Percentiles rank a stretch among this genome's conserved stretches.
Conservation (phyloP, 2,329 filamentous ascomycete species). For the Aspergillus sp. region DNA sequence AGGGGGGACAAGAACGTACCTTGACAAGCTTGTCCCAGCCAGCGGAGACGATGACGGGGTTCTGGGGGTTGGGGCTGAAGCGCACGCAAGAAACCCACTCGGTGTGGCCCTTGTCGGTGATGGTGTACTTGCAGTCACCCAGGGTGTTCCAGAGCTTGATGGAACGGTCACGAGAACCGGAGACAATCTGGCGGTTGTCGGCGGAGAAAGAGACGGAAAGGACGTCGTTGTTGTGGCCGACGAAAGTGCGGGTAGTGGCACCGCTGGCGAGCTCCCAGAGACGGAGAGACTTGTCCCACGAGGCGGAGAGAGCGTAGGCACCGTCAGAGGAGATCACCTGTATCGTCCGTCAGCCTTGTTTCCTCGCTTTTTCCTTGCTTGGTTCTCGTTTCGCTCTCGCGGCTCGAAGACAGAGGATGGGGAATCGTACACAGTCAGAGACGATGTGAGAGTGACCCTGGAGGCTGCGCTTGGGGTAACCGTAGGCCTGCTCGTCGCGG, state of each 20-base stretch:
- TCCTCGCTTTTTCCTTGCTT: conserved; percentile 1
- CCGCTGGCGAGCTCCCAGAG: conserved; percentile 98
- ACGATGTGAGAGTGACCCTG: conserved; percentile 99
- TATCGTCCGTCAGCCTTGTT: conserved; percentile 9
- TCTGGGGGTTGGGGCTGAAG: conserved; percentile 99
- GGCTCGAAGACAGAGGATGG: not conserved
- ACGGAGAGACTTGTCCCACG: conserved; percentile 99
- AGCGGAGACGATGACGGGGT: conserved; percentile 97
- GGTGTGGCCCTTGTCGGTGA: conserved; percentile 99
- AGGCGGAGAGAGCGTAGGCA: conserved; percentile 96
- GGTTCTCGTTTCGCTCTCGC: conserved; percentile 6
- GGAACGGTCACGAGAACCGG: conserved; percentile 92
- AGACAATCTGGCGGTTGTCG: conserved; percentile 99
- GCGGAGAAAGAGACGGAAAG: conserved; percentile 99
- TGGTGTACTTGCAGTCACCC: conserved; percentile 99
- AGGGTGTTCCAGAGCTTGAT: conserved; percentile 99
- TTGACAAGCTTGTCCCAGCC: conserved; percentile 99
- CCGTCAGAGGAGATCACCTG: conserved; percentile 99
- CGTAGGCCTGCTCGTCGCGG: conserved; percentile 95
- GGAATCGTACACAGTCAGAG: conserved; percentile 90
- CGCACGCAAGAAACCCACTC: conserved; percentile 99
- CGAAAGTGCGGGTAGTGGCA: conserved; percentile 94
- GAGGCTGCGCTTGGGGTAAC: conserved; percentile 97
- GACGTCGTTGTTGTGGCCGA: conserved; percentile 98
- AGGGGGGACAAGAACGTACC: conserved; percentile 56